Conservation (phyloP, 345 rosid genomes). For the Eucalyptus cladocalyx region DNA sequence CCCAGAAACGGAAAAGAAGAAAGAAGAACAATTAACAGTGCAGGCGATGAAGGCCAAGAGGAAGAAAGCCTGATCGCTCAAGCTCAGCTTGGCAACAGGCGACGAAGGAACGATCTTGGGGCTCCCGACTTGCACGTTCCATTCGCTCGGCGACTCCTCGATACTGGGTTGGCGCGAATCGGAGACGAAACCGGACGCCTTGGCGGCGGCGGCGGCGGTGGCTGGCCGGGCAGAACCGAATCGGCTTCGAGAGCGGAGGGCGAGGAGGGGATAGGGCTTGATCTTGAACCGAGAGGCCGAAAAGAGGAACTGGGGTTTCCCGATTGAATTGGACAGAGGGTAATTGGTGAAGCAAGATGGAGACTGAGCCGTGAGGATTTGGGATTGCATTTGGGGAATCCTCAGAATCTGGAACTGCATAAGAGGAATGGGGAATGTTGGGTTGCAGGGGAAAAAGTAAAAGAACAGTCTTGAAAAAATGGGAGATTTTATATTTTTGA, state of each 20-base stretch:
- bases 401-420: background rate
- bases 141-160: slow-evolving; percentile 16
- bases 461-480: background rate
- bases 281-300: background rate
- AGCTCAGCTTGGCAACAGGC: slow-evolving; percentile 32
- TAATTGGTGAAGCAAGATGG: background rate
- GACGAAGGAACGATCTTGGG: slow-evolving; percentile 26
- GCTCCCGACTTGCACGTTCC: slow-evolving; percentile 35
- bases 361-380: background rate
- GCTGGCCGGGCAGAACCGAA: background rate
- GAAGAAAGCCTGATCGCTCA: slow-evolving; percentile 63
- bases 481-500: background rate
- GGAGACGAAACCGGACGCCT: background rate
- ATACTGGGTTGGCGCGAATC: slow-evolving; percentile 1
- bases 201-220: background rate
- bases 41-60: slow-evolving; percentile 71
- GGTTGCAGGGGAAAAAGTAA: background rate
- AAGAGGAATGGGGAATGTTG: background rate
- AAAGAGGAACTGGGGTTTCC: background rate
- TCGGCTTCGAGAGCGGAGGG: slow-evolving; percentile 13
- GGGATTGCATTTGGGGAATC: slow-evolving; percentile 1
- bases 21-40: slow-evolving; percentile 38
- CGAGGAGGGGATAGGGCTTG: slow-evolving; percentile 6
- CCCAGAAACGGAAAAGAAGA: background rate
- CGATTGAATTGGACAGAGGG: background rate